Base-by-base conservation (phyloP, 2,329 filamentous ascomycete species). In the Amesomyces nigricolor region DNA sequence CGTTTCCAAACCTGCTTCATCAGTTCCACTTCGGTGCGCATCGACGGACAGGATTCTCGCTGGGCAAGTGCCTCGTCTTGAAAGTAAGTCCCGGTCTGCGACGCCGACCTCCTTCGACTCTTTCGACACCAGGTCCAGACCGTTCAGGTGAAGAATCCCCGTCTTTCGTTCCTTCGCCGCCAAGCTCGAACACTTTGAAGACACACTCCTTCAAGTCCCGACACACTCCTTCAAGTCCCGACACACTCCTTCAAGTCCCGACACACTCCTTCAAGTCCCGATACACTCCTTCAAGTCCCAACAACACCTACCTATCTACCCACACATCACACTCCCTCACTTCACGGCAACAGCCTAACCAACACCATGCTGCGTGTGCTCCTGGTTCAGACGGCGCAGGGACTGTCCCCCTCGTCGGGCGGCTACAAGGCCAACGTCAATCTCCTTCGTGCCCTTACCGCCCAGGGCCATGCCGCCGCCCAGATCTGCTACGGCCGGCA, bases 381-480 rank as follows among this genome's bases (percentile, higher is more conserved):
- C 32, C 59, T 65, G 13, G 60, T 64, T 10, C 63, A 65, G 58
- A 65, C 63, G 5, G 63, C 63, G 3, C 59, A 64, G 45, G 63
- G 63, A 30, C 51, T 65, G 43, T 56, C 56, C 10, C 62, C 63
- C 19, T 65, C 62, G 16, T 65, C 62, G 19, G 62, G 62, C 29
- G 63, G 63, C 14, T 64, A 61, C 59, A 64, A 64, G 54, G 58
- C 62, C 10, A 65, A 65, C 44, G 19, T 61, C 51, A 58, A 45
- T 43, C 57, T 65, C 11, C 61, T 65, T 4, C 61, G 58, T 22
- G 54, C 49, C 17, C 54, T 65, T 7, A 38, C 49, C 47, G 30
- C 2, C 8, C 16, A 51, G 5, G 62, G 61, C 8, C 59, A 64
- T 14, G 56, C 40, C 0, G 40, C 47, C 1, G 59, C 62, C 16